phyloP scores from a whole-genome alignment of 345 rosid genomes.

The Citrus glauca region DNA sequence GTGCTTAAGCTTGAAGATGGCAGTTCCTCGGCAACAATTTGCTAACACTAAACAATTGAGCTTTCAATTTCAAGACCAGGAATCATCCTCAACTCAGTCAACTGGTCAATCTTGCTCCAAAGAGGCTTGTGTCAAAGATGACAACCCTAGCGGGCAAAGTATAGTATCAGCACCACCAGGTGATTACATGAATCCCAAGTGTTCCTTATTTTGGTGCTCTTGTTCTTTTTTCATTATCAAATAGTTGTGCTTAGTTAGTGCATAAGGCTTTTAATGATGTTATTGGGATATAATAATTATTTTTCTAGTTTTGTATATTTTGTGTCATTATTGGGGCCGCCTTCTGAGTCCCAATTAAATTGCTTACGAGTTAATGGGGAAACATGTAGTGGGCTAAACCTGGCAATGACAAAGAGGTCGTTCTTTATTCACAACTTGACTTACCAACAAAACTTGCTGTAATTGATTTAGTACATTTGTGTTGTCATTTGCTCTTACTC shows the following conservation, averaged over 20 bases:
- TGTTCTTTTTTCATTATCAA: neutral
- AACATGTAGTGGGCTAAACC: neutral
- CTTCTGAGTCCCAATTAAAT: neutral
- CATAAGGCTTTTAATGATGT: neutral
- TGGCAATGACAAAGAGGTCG: neutral
- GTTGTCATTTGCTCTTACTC: slow-evolving; percentile 13
- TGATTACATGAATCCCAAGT: slow-evolving; percentile 1
- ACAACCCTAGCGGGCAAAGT: slow-evolving; percentile 27
- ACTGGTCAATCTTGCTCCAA: slow-evolving; percentile 63
- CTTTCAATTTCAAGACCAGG: slow-evolving; percentile 58
- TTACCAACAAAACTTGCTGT: neutral
- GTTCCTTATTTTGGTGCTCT: neutral
- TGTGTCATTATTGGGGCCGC: neutral
- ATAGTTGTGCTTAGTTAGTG: neutral
- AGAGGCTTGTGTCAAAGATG: slow-evolving; percentile 49
- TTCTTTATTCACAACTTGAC: neutral
- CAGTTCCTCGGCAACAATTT: slow-evolving; percentile 35
- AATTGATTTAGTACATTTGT: neutral
- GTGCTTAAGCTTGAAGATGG: slow-evolving; percentile 46
- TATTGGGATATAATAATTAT: neutral
- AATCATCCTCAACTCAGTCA: slow-evolving; percentile 66
- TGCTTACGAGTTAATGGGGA: neutral
- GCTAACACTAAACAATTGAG: slow-evolving; percentile 37
- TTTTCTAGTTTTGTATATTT: neutral
- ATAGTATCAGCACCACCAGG: slow-evolving; percentile 29